Evolutionary conservation across 208 protist species (phyloP), one percentile per base, ranked within the genome.

Genomic region (Leishmania mexicana): DNA sequence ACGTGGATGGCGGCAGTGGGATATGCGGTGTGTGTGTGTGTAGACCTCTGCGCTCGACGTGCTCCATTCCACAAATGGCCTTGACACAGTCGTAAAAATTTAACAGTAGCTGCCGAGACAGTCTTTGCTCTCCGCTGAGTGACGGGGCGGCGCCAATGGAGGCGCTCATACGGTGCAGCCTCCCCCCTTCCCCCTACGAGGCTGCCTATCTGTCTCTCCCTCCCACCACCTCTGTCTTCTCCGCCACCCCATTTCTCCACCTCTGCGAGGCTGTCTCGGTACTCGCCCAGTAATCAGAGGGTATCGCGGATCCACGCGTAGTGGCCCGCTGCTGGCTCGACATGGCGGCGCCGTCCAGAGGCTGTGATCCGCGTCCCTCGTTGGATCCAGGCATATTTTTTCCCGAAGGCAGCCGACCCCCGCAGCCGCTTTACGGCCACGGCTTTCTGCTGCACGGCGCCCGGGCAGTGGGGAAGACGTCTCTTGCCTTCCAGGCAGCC

Each of bases 401-500:
- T 38, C 64, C 79, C 1, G n/a, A 76, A 13, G 83, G 81, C 42
- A 31, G 78, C 24, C 57, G 79, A 17, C 71, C 75, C 40, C 57
- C 80, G 10, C 80, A 80, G 77, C 83, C 70, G 8, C 67, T 92
- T 54, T 19, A 62, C 15, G 90, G 88, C 5, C 80, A 92, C 73
- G 90, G 92, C 62, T 91, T 88, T 77, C 78, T 95, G 73, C 35
- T 94, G 8, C 84, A 85, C 40, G 92, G 92, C 4, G 74, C 87
- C 28, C 88, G 90, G 24, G 62, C 70, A 24, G 82, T 81, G 40
- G 92, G 92, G 8, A 95, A 93, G 83, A 89, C 88, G 35, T 93
- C 89, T 21, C 87, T 95, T 57, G 90, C 92, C 28, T 93, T 95
- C 57, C 92, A 95, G 81, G 90, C 90, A 19, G 90, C 82, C 13